Percentiles rank a stretch among this genome's conserved stretches.
Conservation (phyloP, 2,329 filamentous ascomycete species). For the Aureobasidium sp. region DNA sequence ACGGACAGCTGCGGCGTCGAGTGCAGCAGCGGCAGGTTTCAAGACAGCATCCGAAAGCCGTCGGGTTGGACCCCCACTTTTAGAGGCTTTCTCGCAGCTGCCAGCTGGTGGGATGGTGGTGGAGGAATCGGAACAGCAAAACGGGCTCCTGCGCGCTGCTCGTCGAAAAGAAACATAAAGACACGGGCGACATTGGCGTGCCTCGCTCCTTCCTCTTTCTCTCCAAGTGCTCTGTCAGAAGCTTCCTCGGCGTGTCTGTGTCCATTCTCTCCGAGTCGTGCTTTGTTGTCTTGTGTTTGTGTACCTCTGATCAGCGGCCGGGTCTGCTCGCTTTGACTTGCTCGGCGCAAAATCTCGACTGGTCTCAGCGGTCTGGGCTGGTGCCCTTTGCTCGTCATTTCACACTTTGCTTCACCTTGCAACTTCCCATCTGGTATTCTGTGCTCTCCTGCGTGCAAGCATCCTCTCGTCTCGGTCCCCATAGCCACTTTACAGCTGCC, state of each 20-base stretch:
- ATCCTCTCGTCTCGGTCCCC: background rate
- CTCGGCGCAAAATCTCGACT: conserved; percentile 8
- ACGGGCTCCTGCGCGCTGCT: background rate
- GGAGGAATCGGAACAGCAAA: background rate
- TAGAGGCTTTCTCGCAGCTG: background rate
- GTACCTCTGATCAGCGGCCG: background rate
- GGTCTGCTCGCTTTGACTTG: background rate
- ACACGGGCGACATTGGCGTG: background rate
- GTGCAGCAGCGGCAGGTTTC: background rate
- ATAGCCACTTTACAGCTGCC: background rate
- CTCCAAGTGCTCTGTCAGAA: background rate
- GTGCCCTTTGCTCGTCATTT: background rate
- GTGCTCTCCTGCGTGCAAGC: background rate
- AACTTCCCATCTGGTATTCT: conserved; percentile 1
- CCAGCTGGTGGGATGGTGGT: background rate
- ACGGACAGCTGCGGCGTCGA: background rate
- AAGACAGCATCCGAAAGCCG: background rate
- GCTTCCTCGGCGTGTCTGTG: background rate
- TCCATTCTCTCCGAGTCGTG: background rate
- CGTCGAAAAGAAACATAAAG: background rate
- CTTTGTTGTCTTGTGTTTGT: background rate
- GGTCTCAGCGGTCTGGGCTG: conserved; percentile 1
- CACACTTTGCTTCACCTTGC: background rate
- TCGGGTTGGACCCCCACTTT: background rate
- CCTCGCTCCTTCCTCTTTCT: background rate